Evolutionary conservation across 176 grass and related monocot genomes (phyloP), one percentile per base, ranked within the genome.

Genomic region (Tuctoria greenei): DNA sequence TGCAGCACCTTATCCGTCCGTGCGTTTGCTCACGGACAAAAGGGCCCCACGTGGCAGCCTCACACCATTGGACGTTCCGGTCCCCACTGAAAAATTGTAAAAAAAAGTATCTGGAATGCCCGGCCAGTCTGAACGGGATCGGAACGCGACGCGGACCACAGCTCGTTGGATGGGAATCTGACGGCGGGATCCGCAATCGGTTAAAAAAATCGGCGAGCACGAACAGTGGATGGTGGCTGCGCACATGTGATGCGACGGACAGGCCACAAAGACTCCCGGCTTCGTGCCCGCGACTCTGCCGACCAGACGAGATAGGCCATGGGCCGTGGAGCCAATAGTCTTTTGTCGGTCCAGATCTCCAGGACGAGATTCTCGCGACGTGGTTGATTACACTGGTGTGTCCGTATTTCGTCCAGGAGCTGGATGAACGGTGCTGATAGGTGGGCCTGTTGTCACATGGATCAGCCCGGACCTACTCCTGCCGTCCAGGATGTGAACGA

Each of bases 231-330:
- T 40, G 66, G 78, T 39, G 79, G 31, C 28, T 7, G 26, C 43
- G 12, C 12, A 46, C 74, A 77, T 51, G 74, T 6, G 38, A 2
- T 6, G 38, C 15, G 17, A 51, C 31, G 26, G 5, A 14, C 27
- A 13, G 59, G 13, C 24, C 10, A 57, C 21, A 28, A 28, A 60
- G 14, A 10, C 27, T 31, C 2, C 20, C 20, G 52, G 7, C 6
- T 9, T 31, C 31, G 31, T 23, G 20, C 2, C 10, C 51, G 2
- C 0, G 18, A 52, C 18, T 2, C 7, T 2, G 2, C 1, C 1
- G 16, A n/a, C 1, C 0, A 8, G 1, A 26, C 0, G 25, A 0
- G 10, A 35, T 58, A 36, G 56, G 0, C 23, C 1, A 10, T 4
- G 56, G 56, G n/a, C n/a, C n/a, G n/a, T n/a, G n/a, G n/a, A n/a